phyloP scores from a whole-genome alignment of 1,284 basidiomycete genomes.

The Chondrostereum purpureum region DNA sequence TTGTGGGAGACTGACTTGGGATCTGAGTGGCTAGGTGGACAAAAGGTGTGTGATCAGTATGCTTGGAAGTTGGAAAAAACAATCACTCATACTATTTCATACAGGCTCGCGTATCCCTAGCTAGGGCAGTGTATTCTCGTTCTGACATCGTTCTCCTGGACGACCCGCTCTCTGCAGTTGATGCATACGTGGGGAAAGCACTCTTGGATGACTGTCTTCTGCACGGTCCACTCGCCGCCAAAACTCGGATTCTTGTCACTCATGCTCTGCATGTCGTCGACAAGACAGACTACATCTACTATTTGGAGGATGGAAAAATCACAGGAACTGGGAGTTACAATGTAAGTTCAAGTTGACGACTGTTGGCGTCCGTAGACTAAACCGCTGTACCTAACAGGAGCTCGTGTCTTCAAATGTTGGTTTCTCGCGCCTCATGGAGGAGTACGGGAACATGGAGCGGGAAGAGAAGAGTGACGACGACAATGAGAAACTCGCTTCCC shows the following conservation, averaged over 20 bases:
- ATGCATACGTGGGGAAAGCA: slow-evolving; percentile 59
- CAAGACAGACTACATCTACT: slow-evolving; percentile 62
- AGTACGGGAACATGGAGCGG: slow-evolving; percentile 46
- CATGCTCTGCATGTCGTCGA: slow-evolving; percentile 72
- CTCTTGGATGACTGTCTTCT: slow-evolving; percentile 59
- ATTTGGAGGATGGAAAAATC: slow-evolving; percentile 65
- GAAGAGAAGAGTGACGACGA: slow-evolving; percentile 17
- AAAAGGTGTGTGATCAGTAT: slow-evolving; percentile 40
- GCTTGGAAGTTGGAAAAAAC: not conserved
- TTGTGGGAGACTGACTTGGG: not conserved
- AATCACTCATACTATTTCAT: not conserved
- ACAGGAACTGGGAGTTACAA: slow-evolving; percentile 59
- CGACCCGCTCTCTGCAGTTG: slow-evolving; percentile 69
- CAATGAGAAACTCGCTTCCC: slow-evolving; percentile 2
- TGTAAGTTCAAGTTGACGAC: slow-evolving; percentile 25
- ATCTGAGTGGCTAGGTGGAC: slow-evolving; percentile 34
- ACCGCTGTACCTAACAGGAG: no score
- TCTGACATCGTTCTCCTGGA: slow-evolving; percentile 72
- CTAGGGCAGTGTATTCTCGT: slow-evolving; percentile 73
- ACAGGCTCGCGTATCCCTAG: slow-evolving; percentile 75
- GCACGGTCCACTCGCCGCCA: slow-evolving; percentile 45
- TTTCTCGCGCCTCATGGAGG: slow-evolving; percentile 58
- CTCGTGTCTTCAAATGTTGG: slow-evolving; percentile 45
- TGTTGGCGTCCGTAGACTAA: no score
- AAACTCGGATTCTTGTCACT: slow-evolving; percentile 73